Conservation (phyloP, 164 flowering plant genomes). For the Sextonia rubra region DNA sequence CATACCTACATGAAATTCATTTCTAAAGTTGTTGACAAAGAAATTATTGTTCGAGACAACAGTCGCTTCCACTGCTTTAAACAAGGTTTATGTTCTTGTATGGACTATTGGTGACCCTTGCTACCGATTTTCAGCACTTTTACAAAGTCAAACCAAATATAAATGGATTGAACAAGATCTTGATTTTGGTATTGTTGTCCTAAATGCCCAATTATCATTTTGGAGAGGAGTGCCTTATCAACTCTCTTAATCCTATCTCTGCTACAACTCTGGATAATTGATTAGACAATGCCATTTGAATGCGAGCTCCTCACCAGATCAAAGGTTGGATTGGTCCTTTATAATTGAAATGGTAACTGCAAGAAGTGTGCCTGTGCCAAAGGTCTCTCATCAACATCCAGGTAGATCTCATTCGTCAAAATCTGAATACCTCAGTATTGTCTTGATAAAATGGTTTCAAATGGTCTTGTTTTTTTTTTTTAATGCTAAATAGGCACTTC, state of each 20-base stretch:
- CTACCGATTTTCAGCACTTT: background rate
- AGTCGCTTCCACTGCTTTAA: constrained; percentile 2
- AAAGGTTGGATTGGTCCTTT: background rate
- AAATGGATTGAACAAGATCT: background rate
- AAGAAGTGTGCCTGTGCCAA: background rate
- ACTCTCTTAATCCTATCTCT: background rate
- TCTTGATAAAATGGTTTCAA: background rate
- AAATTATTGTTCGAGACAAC: constrained; percentile 5
- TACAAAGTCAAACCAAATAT: too few species aligned
- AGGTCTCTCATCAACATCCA: background rate
- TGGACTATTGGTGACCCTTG: background rate
- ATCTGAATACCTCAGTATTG: background rate
- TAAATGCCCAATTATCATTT: background rate
- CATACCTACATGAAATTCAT: constrained; percentile 3
- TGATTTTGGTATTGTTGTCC: background rate
- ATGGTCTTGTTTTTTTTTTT: too few species aligned
- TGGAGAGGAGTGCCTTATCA: background rate
- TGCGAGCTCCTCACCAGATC: background rate
- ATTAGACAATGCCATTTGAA: background rate
- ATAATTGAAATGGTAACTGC: background rate
- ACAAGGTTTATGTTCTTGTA: constrained; percentile 3
- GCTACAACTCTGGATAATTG: background rate
- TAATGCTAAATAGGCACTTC: too few species aligned
- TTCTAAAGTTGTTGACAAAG: background rate
- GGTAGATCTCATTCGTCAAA: background rate